Evolutionary conservation across 2,329 filamentous ascomycete genomes (phyloP).

Genomic region (Thermoascus crustaceus): DNA sequence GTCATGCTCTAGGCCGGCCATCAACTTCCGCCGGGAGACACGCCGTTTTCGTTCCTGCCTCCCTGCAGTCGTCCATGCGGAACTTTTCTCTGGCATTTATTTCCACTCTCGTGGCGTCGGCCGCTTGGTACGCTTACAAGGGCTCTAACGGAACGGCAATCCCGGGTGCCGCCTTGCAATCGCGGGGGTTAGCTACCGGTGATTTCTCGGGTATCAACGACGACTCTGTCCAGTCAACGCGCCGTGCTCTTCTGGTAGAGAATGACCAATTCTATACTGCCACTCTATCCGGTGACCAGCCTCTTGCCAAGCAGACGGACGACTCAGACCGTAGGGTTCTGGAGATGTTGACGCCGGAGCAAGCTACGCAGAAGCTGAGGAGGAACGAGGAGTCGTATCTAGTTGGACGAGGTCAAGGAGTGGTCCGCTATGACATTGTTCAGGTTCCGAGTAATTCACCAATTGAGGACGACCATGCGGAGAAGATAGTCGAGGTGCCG

Average conservation of each 20-base stretch:
- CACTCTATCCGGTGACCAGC: slow-evolving; percentile 74
- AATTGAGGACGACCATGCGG: slow-evolving; percentile 96
- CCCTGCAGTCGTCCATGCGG: slow-evolving; percentile 40
- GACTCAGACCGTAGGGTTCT: slow-evolving; percentile 77
- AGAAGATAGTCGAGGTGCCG: slow-evolving; percentile 92
- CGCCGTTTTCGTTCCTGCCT: slow-evolving; percentile 25
- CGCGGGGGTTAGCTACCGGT: slow-evolving; percentile 18
- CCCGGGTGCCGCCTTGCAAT: slow-evolving; percentile 12
- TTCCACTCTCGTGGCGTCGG: slow-evolving; percentile 40
- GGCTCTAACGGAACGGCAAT: slow-evolving; percentile 20
- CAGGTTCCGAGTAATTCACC: slow-evolving; percentile 95
- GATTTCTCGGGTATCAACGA: slow-evolving; percentile 25
- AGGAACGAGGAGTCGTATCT: slow-evolving; percentile 86
- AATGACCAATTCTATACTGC: slow-evolving; percentile 85
- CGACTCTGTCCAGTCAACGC: slow-evolving; percentile 46
- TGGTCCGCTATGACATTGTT: slow-evolving; percentile 88
- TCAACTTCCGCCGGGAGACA: slow-evolving; percentile 27
- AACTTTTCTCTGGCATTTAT: slow-evolving; percentile 42
- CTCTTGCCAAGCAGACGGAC: slow-evolving; percentile 80
- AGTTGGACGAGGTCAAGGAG: slow-evolving; percentile 80
- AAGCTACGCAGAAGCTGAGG: slow-evolving; percentile 82
- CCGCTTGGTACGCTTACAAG: slow-evolving; percentile 43
- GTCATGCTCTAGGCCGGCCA: slow-evolving; percentile 29
- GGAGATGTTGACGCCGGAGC: slow-evolving; percentile 93
- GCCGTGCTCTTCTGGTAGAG: slow-evolving; percentile 72